Conservation (phyloP, 2,329 filamentous ascomycete species). For the Xylaria sp. region DNA sequence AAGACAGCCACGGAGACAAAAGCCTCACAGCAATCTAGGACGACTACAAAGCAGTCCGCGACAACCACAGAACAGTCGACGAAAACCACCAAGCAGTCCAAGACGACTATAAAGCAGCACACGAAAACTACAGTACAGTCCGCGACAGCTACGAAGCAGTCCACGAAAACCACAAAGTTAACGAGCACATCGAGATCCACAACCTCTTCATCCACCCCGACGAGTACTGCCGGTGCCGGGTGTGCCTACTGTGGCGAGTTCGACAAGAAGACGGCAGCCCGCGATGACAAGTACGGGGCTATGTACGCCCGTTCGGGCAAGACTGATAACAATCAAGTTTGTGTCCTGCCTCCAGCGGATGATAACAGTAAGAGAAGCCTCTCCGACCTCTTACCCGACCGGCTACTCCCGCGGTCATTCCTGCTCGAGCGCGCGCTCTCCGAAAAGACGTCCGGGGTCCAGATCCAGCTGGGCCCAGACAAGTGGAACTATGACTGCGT, state of each 20-base stretch:
- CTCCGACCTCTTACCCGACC: background rate
- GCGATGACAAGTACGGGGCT: background rate
- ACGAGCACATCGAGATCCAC: background rate
- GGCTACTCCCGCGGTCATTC: background rate
- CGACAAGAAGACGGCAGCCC: background rate
- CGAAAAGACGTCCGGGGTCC: background rate
- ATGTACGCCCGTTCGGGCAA: background rate
- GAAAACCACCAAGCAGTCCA: background rate
- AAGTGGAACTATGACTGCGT: background rate
- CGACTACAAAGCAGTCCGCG: background rate
- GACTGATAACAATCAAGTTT: background rate
- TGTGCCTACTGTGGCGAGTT: background rate
- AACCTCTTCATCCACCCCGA: background rate
- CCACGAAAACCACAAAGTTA: background rate
- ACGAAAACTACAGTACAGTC: too few species aligned
- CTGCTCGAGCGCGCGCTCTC: background rate
- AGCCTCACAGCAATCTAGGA: background rate
- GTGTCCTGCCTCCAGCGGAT: background rate
- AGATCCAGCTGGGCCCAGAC: background rate
- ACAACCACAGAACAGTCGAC: background rate
- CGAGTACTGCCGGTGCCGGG: background rate
- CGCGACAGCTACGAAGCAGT: too few species aligned
- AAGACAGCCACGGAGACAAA: background rate
- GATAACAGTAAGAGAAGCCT: background rate
- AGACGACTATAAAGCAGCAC: background rate